Conservation (phyloP, 2,329 filamentous ascomycete genomes). For the Coniella vitis region DNA sequence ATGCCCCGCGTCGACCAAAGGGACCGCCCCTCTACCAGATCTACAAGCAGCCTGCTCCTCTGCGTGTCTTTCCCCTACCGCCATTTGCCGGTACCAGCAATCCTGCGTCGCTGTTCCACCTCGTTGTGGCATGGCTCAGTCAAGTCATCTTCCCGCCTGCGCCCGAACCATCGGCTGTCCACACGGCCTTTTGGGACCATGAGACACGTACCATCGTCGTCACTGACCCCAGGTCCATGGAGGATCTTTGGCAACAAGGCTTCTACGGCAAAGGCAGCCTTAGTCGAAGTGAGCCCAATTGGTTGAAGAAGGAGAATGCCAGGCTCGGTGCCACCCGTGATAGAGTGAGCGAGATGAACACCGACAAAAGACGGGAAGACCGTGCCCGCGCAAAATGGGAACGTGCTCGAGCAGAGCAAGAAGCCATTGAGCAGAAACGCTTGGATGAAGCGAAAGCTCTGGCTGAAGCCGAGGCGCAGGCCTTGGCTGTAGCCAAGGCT, state of each 20-base stretch:
- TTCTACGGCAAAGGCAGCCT: conserved; percentile 94
- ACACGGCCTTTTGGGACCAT: conserved; percentile 73
- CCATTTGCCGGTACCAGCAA: conserved; percentile 87
- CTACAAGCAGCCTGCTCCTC: conserved; percentile 72
- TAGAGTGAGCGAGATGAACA: conserved; percentile 76
- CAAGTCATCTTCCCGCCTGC: conserved; percentile 63
- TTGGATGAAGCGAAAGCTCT: conserved; percentile 36
- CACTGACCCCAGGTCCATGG: conserved; percentile 66
- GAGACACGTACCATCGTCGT: conserved; percentile 80
- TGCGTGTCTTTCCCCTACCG: conserved; percentile 78
- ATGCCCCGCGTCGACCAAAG: conserved; percentile 17
- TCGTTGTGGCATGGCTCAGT: conserved; percentile 69
- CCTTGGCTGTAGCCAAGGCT: too few relatives aligned
- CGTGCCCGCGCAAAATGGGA: conserved; percentile 84
- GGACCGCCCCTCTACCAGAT: conserved; percentile 54
- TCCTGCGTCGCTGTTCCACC: conserved; percentile 77
- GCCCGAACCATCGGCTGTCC: conserved; percentile 56
- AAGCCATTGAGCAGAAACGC: conserved; percentile 68
- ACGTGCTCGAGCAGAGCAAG: conserved; percentile 77
- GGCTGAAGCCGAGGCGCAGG: conserved; percentile 5
- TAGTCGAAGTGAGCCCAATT: conserved; percentile 90
- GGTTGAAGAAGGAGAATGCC: conserved; percentile 77
- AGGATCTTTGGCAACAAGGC: conserved; percentile 88
- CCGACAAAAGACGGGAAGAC: conserved; percentile 69
- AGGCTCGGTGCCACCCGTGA: conserved; percentile 56